Conservation (phyloP, 257 asterid genomes). For the Orobanche coerulescens region DNA sequence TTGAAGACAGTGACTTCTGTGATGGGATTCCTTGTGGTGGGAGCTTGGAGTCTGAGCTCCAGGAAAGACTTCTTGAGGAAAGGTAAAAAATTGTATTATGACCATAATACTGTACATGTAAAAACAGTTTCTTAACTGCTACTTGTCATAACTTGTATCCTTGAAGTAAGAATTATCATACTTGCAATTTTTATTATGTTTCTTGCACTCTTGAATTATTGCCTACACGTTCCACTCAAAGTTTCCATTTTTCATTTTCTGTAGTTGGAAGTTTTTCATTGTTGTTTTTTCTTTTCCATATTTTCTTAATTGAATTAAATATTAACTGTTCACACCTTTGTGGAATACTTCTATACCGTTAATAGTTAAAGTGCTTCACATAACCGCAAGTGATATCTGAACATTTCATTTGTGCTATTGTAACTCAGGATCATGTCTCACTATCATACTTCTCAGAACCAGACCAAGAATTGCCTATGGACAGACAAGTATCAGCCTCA, state of each 20-base stretch:
- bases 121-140: conserved; percentile 7
- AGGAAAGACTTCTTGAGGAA: conserved; percentile 41
- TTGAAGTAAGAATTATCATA: background rate
- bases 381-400: conserved; percentile 12
- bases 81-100: conserved; percentile 32
- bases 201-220: conserved; percentile 5
- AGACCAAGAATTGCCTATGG: conserved; percentile 66
- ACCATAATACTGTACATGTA: conserved; percentile 7
- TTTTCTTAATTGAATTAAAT: background rate
- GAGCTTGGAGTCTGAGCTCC: conserved; percentile 26
- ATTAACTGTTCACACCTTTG: background rate
- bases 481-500: conserved; percentile 83
- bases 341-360: background rate
- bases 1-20: conserved; percentile 16
- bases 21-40: conserved; percentile 18
- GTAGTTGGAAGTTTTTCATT: conserved; percentile 1
- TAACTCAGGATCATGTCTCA: conserved; percentile 43
- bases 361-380: background rate
- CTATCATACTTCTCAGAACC: conserved; percentile 36
- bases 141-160: background rate
- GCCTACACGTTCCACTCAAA: background rate
- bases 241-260: background rate
- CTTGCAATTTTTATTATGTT: background rate
- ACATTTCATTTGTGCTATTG: conserved; percentile 1
- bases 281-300: background rate